These are phyloP conservation scores for Pascua sp. DNA, from an alignment of 1,284 basidiomycete species.

Conservation along the genomic window DNA sequence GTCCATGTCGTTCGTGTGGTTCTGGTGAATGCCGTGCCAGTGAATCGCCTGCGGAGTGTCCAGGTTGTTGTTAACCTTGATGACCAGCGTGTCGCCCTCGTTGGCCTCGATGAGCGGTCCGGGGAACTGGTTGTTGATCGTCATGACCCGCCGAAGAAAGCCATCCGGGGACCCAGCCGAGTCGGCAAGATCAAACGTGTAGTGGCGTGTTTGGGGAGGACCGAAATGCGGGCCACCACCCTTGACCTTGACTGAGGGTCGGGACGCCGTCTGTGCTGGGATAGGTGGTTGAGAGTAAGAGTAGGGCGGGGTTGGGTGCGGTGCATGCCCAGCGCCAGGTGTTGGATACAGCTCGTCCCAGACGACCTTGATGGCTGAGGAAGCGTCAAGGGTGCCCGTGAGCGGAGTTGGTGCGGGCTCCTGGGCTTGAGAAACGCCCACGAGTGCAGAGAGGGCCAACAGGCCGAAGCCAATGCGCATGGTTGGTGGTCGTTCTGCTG, in stretches of 20 bases:
- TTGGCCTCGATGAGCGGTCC: slow-evolving; percentile 35
- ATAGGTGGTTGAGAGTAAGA: slow-evolving; percentile 13
- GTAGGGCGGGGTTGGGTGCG: background rate
- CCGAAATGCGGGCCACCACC: too few relatives aligned
- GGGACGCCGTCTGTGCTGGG: background rate
- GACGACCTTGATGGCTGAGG: too few relatives aligned
- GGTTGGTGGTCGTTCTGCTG: too few relatives aligned
- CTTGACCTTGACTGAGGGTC: slow-evolving; percentile 2
- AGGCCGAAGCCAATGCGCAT: too few relatives aligned
- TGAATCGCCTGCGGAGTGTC: slow-evolving; percentile 27
- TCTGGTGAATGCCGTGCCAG: slow-evolving; percentile 38
- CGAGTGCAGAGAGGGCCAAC: too few relatives aligned
- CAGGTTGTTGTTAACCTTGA: slow-evolving; percentile 31
- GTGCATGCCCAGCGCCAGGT: background rate
- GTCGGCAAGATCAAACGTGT: background rate
- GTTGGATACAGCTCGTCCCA: too few relatives aligned
- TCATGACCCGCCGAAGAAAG: slow-evolving; percentile 7
- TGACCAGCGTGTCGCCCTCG: slow-evolving; percentile 29
- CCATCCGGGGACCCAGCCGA: slow-evolving; percentile 5
- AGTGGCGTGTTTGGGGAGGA: background rate
- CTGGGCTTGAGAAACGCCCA: too few relatives aligned
- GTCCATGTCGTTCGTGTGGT: slow-evolving; percentile 29
- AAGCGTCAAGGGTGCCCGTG: too few relatives aligned
- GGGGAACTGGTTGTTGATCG: slow-evolving; percentile 13
- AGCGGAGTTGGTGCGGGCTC: too few relatives aligned